Conservation (phyloP, 1,139 yeast genomes). For the Blastobotrys capitulatus region DNA sequence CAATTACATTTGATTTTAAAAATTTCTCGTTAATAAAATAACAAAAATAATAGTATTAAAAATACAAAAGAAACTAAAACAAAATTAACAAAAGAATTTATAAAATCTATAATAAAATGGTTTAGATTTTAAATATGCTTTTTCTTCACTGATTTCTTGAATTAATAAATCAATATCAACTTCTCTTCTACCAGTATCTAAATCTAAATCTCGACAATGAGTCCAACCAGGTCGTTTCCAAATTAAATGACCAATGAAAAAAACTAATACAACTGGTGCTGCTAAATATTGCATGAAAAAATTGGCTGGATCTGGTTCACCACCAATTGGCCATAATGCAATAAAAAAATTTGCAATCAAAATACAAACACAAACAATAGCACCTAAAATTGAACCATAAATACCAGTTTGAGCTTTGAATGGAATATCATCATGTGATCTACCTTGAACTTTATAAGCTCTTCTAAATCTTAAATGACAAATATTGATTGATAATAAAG, state of each 20-base stretch:
- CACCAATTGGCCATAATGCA: conserved; percentile 65
- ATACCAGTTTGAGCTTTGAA: conserved; percentile 66
- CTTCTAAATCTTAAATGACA: conserved; percentile 75
- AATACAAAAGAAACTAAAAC: no score
- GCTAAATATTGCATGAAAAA: conserved; percentile 55
- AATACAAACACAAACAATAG: conserved; percentile 39
- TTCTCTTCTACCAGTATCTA: conserved; percentile 51
- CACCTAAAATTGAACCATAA: conserved; percentile 38
- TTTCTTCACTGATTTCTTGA: conserved; percentile 48
- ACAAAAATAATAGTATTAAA: no score
- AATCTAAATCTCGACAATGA: conserved; percentile 45
- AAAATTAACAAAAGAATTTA: conserved; percentile 38
- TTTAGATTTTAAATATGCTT: conserved; percentile 34
- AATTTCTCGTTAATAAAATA: no score
- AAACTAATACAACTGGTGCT: conserved; percentile 45
- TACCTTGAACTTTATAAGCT: conserved; percentile 63
- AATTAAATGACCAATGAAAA: conserved; percentile 48
- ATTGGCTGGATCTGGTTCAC: conserved; percentile 35
- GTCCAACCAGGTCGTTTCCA: conserved; percentile 42
- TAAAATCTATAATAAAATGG: conserved; percentile 37
- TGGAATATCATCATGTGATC: conserved; percentile 60
- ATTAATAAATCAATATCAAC: conserved; percentile 47
- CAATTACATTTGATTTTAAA: no score
- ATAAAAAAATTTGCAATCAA: conserved; percentile 79
- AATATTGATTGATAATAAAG: conserved; percentile 75